These are phyloP conservation scores for Malus hybrid DNA, from an alignment of 331 rosid genomes.

Conservation along the genomic window DNA sequence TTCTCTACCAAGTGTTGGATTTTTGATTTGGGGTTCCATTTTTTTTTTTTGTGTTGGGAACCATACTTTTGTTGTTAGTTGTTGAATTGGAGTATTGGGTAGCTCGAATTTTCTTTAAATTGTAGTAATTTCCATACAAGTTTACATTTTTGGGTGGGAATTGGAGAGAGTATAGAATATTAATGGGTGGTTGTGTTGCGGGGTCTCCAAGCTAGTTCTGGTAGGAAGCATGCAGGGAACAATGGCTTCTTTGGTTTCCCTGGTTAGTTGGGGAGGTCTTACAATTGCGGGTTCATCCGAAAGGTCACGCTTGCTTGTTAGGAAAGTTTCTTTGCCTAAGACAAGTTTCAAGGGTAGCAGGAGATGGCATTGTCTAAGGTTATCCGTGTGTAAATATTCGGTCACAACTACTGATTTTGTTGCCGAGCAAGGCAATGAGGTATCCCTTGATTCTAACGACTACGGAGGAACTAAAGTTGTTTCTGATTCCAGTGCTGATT, in stretches of 20 bases:
- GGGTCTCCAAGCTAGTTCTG: conserved; percentile 38
- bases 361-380: conserved; percentile 70
- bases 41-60: conserved; percentile 6
- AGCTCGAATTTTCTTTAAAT: conserved; percentile 9
- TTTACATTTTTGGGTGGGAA: not conserved
- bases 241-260: conserved; percentile 70
- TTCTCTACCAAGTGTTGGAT: conserved; percentile 1
- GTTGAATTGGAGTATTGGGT: conserved; percentile 26
- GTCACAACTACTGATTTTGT: conserved; percentile 68
- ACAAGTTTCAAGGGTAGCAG: conserved; percentile 39
- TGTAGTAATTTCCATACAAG: not conserved
- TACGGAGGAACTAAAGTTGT: conserved; percentile 38
- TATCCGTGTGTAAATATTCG: conserved; percentile 86
- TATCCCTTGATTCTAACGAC: conserved; percentile 69
- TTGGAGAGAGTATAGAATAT: conserved; percentile 9
- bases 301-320: conserved; percentile 46
- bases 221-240: conserved; percentile 74
- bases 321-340: conserved; percentile 62
- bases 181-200: conserved; percentile 16
- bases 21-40: conserved; percentile 16
- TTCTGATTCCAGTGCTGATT: conserved; percentile 34
- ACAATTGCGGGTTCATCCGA: conserved; percentile 48
- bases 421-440: conserved; percentile 70
- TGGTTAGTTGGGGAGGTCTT: conserved; percentile 56
- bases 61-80: not conserved